Conservation (phyloP, 2,329 filamentous ascomycete species). For the Colletotrichum agaves region DNA sequence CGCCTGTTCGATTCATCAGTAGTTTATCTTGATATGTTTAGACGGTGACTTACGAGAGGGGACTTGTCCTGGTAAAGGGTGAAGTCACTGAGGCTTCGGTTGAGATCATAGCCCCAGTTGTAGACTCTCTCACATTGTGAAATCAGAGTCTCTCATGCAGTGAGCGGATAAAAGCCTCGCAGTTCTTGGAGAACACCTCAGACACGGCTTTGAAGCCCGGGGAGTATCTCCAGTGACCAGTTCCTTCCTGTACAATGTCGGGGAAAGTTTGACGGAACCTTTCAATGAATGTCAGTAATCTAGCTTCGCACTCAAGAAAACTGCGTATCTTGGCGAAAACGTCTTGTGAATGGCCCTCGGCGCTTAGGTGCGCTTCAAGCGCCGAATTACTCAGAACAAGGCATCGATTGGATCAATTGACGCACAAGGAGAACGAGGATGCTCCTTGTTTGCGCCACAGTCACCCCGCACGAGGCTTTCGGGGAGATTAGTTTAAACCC, state of each 20-base stretch:
- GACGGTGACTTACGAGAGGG: conserved; percentile 44
- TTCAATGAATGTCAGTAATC: background rate
- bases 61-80: conserved; percentile 59
- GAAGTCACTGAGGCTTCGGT: conserved; percentile 60
- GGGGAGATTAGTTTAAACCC: conserved; percentile 12
- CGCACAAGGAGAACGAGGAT: background rate
- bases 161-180: conserved; percentile 47
- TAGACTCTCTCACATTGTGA: conserved; percentile 51
- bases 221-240: conserved; percentile 51
- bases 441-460: background rate
- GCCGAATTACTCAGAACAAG: no score
- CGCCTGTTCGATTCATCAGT: conserved; percentile 53
- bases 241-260: conserved; percentile 51
- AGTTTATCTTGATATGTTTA: conserved; percentile 33
- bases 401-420: background rate
- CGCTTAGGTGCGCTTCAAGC: no score
- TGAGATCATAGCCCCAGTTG: conserved; percentile 62
- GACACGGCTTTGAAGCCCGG: conserved; percentile 57
- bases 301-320: background rate
- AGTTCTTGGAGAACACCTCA: conserved; percentile 54
- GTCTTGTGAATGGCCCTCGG: no score
- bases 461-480: conserved; percentile 2
- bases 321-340: background rate
- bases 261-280: conserved; percentile 65
- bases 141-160: conserved; percentile 55